A percentile compares a stretch with the other conserved stretches of the same genome.
phyloP scores from a whole-genome alignment of 768 basidiomycete species.

The Lanmaoa rubissima region DNA sequence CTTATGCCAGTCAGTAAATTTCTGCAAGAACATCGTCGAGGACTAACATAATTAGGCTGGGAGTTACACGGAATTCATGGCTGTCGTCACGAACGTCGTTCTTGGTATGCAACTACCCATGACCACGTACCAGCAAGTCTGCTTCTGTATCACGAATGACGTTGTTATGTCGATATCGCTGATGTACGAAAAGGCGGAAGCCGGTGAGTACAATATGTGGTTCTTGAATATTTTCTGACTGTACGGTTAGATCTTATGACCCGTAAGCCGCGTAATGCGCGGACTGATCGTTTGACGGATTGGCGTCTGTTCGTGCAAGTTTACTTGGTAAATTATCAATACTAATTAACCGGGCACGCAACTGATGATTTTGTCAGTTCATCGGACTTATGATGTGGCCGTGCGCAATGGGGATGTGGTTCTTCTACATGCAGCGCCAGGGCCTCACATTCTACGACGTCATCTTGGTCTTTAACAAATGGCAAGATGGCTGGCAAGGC shows the following conservation, averaged over 20 bases:
- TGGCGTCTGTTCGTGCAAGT: slow-evolving; percentile 49
- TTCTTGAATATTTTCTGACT: not conserved
- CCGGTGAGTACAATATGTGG: slow-evolving; percentile 28
- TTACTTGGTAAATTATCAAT: slow-evolving; percentile 37
- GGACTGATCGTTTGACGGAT: slow-evolving; percentile 47
- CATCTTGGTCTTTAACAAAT: slow-evolving; percentile 40
- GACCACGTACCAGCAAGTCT: slow-evolving; percentile 50
- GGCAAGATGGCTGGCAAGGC: slow-evolving; percentile 38
- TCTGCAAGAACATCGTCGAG: not conserved
- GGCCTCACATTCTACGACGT: slow-evolving; percentile 35
- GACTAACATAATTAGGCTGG: slow-evolving; percentile 37
- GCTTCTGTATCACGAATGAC: slow-evolving; percentile 54
- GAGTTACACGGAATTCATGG: slow-evolving; percentile 57
- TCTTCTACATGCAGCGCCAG: slow-evolving; percentile 38
- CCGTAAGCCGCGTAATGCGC: slow-evolving; percentile 48
- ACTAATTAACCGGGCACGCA: not conserved
- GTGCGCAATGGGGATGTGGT: slow-evolving; percentile 42
- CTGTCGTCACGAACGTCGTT: slow-evolving; percentile 55
- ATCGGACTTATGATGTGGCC: slow-evolving; percentile 46
- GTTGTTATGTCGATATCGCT: slow-evolving; percentile 49
- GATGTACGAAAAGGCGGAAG: slow-evolving; percentile 52
- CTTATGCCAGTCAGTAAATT: slow-evolving; percentile 37
- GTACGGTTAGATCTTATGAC: slow-evolving; percentile 38
- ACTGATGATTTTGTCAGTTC: slow-evolving; percentile 29
- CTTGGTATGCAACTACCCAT: slow-evolving; percentile 60